Evolutionary conservation across 257 asterid species (phyloP).

Genomic region (Fraxinus cuspidata): DNA sequence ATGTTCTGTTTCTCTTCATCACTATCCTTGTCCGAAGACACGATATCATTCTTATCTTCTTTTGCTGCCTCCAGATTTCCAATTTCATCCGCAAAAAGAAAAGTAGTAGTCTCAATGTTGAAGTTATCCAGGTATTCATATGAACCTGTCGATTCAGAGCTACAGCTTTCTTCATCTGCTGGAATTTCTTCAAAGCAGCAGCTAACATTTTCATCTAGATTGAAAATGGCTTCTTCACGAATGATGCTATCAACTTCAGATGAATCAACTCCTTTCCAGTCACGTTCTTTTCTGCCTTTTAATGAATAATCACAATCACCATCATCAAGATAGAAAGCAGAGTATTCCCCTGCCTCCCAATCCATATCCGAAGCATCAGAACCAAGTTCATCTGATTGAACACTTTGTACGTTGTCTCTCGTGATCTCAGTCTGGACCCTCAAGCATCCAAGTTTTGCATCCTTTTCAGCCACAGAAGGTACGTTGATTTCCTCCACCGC

Average conservation of each 20-base stretch:
- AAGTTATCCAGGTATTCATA: conserved; percentile 19
- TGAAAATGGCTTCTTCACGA: conserved; percentile 19
- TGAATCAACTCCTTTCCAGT: conserved; percentile 24
- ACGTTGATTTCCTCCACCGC: conserved; percentile 10
- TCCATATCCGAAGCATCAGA: conserved; percentile 57
- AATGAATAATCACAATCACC: conserved; percentile 28
- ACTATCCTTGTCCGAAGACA: background rate
- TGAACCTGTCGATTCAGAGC: conserved; percentile 36
- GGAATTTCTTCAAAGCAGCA: conserved; percentile 31
- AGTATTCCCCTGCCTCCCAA: conserved; percentile 42
- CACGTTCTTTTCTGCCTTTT: conserved; percentile 23
- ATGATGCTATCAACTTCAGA: background rate
- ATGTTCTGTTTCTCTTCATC: conserved; percentile 14
- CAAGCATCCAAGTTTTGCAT: conserved; percentile 14
- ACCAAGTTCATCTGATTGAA: conserved; percentile 23
- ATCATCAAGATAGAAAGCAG: conserved; percentile 39
- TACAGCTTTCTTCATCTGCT: conserved; percentile 37
- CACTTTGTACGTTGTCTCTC: conserved; percentile 23
- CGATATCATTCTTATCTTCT: conserved; percentile 12
- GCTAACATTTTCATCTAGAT: conserved; percentile 18
- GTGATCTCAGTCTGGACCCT: conserved; percentile 15
- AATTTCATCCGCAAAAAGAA: conserved; percentile 8
- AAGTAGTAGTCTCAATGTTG: conserved; percentile 1
- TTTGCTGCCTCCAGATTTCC: conserved; percentile 22
- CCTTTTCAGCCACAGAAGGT: conserved; percentile 16